Conservation (phyloP, 75 land plant genomes). For the Sequoiadendron giganteum region DNA sequence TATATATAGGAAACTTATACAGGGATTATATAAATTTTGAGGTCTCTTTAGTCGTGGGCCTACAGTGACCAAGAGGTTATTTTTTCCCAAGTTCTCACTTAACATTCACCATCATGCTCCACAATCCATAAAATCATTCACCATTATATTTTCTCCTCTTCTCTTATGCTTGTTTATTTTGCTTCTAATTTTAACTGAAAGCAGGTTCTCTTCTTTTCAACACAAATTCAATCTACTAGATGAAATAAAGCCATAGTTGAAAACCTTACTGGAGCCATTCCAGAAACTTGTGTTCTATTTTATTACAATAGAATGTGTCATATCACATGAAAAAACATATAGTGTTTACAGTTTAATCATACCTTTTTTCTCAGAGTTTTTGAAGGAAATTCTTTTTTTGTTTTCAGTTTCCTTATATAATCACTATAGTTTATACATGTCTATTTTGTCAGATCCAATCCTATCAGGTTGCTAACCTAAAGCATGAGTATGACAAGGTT, state of each 20-base stretch:
- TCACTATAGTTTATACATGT: not conserved
- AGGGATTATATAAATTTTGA: too few relatives aligned
- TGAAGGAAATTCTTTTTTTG: not conserved
- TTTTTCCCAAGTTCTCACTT: not conserved
- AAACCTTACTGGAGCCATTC: not conserved
- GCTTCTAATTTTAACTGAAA: not conserved
- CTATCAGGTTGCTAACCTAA: slow-evolving; percentile 68
- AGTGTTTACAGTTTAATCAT: not conserved
- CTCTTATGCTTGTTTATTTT: not conserved
- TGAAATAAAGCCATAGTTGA: not conserved
- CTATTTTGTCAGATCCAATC: slow-evolving; percentile 54
- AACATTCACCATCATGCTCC: not conserved
- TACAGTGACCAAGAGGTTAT: not conserved
- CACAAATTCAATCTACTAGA: not conserved
- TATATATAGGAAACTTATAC: too few relatives aligned
- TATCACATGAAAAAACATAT: not conserved
- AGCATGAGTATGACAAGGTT: slow-evolving; percentile 72
- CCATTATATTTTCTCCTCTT: not conserved
- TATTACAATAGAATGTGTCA: not conserved
- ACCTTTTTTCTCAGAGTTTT: not conserved
- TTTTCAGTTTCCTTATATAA: not conserved
- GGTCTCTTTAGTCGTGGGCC: not conserved
- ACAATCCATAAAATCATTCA: not conserved
- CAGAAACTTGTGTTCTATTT: not conserved
- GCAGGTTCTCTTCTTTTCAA: not conserved